Conservation (phyloP, 116 monocot genomes). For the Dioscorea cayenensis region DNA sequence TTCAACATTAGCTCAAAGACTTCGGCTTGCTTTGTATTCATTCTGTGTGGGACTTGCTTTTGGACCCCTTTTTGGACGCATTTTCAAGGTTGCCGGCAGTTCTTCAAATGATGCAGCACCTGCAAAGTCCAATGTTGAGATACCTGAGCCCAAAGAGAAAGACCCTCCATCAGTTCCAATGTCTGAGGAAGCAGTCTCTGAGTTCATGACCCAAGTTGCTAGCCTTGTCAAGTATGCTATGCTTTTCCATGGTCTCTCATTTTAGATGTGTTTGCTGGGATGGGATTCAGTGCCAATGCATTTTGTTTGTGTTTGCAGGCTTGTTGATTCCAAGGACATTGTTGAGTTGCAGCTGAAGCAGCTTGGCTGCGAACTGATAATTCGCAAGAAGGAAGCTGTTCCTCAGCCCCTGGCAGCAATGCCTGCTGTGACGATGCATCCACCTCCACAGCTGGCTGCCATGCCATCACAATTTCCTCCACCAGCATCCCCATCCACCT, state of each 20-base stretch:
- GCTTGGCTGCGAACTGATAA: slow-evolving; percentile 41
- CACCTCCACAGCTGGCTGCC: background rate
- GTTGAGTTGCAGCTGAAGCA: slow-evolving; percentile 60
- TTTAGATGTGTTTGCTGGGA: background rate
- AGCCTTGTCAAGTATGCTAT: slow-evolving; percentile 35
- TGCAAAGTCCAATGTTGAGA: slow-evolving; percentile 1
- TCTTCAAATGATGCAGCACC: slow-evolving; percentile 13
- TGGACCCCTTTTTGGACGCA: background rate
- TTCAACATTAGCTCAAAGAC: background rate
- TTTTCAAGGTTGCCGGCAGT: slow-evolving; percentile 25
- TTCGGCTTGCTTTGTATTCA: background rate
- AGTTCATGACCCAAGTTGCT: slow-evolving; percentile 42
- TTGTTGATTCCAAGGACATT: slow-evolving; percentile 63
- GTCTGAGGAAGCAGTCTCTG: slow-evolving; percentile 34
- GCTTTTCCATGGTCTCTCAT: background rate
- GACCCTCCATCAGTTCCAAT: slow-evolving; percentile 6
- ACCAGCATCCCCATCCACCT: slow-evolving; percentile 4
- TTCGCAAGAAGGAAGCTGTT: slow-evolving; percentile 54
- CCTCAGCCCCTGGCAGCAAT: slow-evolving; percentile 28
- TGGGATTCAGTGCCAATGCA: background rate
- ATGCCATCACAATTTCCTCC: slow-evolving; percentile 8
- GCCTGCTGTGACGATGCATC: slow-evolving; percentile 41
- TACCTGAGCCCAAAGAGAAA: background rate
- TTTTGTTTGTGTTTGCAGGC: slow-evolving; percentile 23
- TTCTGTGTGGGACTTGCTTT: slow-evolving; percentile 2